Conservation (phyloP, 2,329 filamentous ascomycete genomes). For the Penicillium sp. region DNA sequence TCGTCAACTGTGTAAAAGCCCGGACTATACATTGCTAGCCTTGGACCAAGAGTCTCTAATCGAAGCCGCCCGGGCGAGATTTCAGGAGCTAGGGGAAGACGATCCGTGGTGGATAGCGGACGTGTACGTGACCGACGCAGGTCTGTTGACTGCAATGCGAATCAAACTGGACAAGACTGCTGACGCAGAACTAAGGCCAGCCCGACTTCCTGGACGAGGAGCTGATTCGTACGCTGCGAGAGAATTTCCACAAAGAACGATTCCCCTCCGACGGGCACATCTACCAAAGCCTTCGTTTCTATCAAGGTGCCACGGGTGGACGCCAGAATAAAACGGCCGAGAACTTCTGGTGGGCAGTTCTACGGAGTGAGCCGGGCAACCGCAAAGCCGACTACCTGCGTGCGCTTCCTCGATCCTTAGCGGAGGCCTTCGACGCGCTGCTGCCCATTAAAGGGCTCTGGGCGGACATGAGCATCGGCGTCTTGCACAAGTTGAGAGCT, state of each 20-base stretch:
- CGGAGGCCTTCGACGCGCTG: slow-evolving; percentile 11
- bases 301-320: slow-evolving; percentile 5
- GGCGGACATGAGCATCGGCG: slow-evolving; percentile 17
- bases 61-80: not conserved
- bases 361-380: slow-evolving; percentile 9
- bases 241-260: slow-evolving; percentile 12
- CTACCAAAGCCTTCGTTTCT: slow-evolving; percentile 15
- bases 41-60: slow-evolving; percentile 12
- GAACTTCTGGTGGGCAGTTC: slow-evolving; percentile 16
- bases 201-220: slow-evolving; percentile 1
- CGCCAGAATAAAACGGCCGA: slow-evolving; percentile 8
- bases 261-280: slow-evolving; percentile 14
- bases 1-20: slow-evolving; percentile 2
- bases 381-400: slow-evolving; percentile 15
- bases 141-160: not conserved
- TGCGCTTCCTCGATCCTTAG: slow-evolving; percentile 7
- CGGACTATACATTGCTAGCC: slow-evolving; percentile 4
- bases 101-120: slow-evolving; percentile 20
- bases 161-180: too few species aligned
- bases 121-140: slow-evolving; percentile 11
- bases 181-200: too few species aligned
- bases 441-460: slow-evolving; percentile 12
- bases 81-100: not conserved
- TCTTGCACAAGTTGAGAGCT: slow-evolving; percentile 15
- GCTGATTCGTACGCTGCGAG: slow-evolving; percentile 7